Percentiles rank a stretch among this genome's conserved stretches.
Evolutionary conservation across 2,329 filamentous ascomycete genomes (phyloP).

Genomic region (Diaporthe citriasiana): DNA sequence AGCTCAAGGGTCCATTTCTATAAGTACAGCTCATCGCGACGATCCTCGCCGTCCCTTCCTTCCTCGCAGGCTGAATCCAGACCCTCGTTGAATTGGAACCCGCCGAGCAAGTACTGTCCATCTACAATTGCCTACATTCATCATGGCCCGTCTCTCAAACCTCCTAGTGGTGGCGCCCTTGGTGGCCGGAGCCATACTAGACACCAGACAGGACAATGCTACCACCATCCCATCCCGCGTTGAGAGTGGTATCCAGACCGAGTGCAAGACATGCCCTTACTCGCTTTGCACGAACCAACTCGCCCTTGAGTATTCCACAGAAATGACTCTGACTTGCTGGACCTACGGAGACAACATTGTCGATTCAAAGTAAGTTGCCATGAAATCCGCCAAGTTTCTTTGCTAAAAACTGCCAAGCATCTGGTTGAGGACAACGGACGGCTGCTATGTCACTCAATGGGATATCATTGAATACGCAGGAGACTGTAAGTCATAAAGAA

Average conservation of each 20-base stretch:
- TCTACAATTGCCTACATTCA: background rate
- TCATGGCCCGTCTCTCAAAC: background rate
- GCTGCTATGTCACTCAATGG: slow-evolving; percentile 42
- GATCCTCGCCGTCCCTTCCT: background rate
- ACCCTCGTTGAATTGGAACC: background rate
- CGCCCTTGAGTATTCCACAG: slow-evolving; percentile 13
- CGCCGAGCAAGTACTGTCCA: background rate
- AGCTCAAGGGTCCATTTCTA: background rate
- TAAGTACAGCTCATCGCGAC: background rate
- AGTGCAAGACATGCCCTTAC: slow-evolving; percentile 42
- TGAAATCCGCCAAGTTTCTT: background rate
- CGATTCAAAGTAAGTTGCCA: slow-evolving; percentile 35
- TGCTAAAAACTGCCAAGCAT: slow-evolving; percentile 14
- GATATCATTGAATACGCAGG: slow-evolving; percentile 39
- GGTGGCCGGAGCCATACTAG: slow-evolving; percentile 8
- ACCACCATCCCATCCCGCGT: slow-evolving; percentile 35
- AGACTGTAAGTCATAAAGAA: slow-evolving; percentile 31
- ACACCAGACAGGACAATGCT: slow-evolving; percentile 20
- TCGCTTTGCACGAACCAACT: slow-evolving; percentile 37
- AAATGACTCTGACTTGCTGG: slow-evolving; percentile 39
- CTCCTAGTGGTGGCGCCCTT: slow-evolving; percentile 16
- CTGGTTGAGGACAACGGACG: slow-evolving; percentile 38
- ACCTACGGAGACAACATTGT: slow-evolving; percentile 40
- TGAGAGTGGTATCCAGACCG: slow-evolving; percentile 37
- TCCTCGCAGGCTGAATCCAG: background rate